Conservation (phyloP, 2,329 filamentous ascomycete genomes). For the Neofusicoccum sp. region DNA sequence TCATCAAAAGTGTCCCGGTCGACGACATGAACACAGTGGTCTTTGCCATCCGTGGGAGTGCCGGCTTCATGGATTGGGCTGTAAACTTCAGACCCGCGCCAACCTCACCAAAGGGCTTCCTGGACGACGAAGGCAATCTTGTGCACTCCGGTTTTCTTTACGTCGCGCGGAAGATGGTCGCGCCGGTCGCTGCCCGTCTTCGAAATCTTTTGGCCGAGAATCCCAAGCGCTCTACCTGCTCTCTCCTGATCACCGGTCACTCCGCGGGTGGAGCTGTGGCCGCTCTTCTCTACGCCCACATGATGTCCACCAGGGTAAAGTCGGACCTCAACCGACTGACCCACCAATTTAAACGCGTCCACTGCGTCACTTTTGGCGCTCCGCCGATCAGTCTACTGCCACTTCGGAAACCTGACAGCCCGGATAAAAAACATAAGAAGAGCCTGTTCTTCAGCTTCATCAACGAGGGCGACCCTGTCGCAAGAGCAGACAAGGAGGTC, state of each 20-base stretch:
- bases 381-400: conserved; percentile 76
- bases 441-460: conserved; percentile 78
- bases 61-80: conserved; percentile 82
- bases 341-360: conserved; percentile 72
- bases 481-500: conserved; percentile 75
- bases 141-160: conserved; percentile 81
- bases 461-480: conserved; percentile 85
- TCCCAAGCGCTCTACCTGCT: conserved; percentile 65
- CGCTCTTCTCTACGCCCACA: conserved; percentile 77
- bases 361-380: conserved; percentile 85
- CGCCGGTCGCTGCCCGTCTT: conserved; percentile 70
- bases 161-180: conserved; percentile 74
- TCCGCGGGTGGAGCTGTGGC: conserved; percentile 85
- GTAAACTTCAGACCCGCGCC: conserved; percentile 77
- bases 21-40: conserved; percentile 79
- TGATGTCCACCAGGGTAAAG: conserved; percentile 65
- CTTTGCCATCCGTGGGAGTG: conserved; percentile 80
- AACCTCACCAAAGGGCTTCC: conserved; percentile 65
- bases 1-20: conserved; percentile 77
- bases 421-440: conserved; percentile 50
- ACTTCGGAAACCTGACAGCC: conserved; percentile 58
- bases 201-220: conserved; percentile 72
- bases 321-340: conserved; percentile 73
- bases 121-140: conserved; percentile 76
- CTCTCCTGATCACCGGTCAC: conserved; percentile 81